Percentiles rank a stretch among this genome's conserved stretches.
Conservation (phyloP, 192 early-diverging fungal genomes). For the Chytriomyces hyalinus region DNA sequence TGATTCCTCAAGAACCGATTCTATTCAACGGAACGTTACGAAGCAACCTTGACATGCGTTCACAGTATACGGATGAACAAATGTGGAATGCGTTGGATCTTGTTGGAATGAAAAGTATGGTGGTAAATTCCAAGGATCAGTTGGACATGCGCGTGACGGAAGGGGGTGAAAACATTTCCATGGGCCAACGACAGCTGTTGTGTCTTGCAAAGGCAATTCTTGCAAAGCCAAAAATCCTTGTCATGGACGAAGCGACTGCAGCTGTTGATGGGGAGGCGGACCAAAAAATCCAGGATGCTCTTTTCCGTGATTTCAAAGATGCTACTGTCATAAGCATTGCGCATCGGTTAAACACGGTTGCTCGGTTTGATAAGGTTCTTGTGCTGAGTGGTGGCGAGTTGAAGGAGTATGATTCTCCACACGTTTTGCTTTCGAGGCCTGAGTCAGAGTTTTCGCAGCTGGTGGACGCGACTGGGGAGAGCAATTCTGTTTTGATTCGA, state of each 20-base stretch:
- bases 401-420: conserved; percentile 59
- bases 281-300: conserved; percentile 65
- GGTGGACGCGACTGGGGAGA: conserved; percentile 46
- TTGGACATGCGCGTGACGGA: conserved; percentile 69
- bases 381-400: conserved; percentile 54
- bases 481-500: conserved; percentile 20
- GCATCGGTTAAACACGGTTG: conserved; percentile 49
- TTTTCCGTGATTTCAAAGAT: conserved; percentile 62
- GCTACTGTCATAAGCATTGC: conserved; percentile 57
- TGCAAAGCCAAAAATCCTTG: conserved; percentile 52
- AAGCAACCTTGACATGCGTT: conserved; percentile 71
- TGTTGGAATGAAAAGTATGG: conserved; percentile 40
- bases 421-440: conserved; percentile 52
- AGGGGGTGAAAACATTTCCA: conserved; percentile 70
- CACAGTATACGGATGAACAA: conserved; percentile 43
- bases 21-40: conserved; percentile 61
- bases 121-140: conserved; percentile 49
- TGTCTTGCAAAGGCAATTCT: conserved; percentile 67
- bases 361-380: conserved; percentile 54
- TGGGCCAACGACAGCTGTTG: conserved; percentile 68
- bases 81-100: conserved; percentile 51
- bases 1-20: conserved; percentile 63
- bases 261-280: conserved; percentile 74
- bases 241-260: conserved; percentile 75
- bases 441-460: conserved; percentile 41